These are phyloP conservation scores for Scutellaria barbata DNA, from an alignment of 257 asterid species.

Conservation along the genomic window DNA sequence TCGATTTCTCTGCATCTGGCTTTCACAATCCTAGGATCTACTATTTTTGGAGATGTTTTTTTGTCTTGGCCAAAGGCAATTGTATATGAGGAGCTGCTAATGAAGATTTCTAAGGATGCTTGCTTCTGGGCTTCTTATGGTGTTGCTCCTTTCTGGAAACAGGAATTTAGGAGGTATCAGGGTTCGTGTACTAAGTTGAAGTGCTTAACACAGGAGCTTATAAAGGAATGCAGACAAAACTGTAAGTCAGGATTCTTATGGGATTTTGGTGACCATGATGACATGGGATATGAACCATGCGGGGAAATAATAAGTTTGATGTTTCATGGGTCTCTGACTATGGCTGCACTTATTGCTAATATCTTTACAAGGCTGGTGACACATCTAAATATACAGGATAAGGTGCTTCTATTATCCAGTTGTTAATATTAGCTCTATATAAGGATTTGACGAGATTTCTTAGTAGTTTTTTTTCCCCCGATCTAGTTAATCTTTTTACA, in stretches of 20 bases:
- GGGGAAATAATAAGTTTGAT: slow-evolving; percentile 50
- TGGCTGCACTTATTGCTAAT: slow-evolving; percentile 47
- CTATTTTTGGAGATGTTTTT: slow-evolving; percentile 50
- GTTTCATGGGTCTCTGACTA: slow-evolving; percentile 58
- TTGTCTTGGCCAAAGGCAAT: slow-evolving; percentile 51
- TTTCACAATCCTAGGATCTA: slow-evolving; percentile 44
- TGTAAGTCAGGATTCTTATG: slow-evolving; percentile 36
- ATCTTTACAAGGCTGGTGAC: slow-evolving; percentile 50
- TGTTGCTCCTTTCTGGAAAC: slow-evolving; percentile 52
- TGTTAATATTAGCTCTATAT: slow-evolving; percentile 1
- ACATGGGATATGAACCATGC: slow-evolving; percentile 39
- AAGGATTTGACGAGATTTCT: background rate
- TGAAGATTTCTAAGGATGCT: slow-evolving; percentile 50
- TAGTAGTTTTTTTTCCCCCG: background rate
- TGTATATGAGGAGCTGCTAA: slow-evolving; percentile 45
- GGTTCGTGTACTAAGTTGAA: slow-evolving; percentile 44
- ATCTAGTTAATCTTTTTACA: background rate
- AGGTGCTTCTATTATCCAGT: slow-evolving; percentile 34
- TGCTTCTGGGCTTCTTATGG: slow-evolving; percentile 51
- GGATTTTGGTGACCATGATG: slow-evolving; percentile 32
- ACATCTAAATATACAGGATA: slow-evolving; percentile 46
- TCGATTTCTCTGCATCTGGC: slow-evolving; percentile 46
- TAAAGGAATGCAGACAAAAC: slow-evolving; percentile 39
- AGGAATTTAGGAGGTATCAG: slow-evolving; percentile 45
- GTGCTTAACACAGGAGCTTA: slow-evolving; percentile 47